Percentiles rank a stretch among this genome's conserved stretches.
phyloP scores from a whole-genome alignment of 1,284 basidiomycete species.

The Ceratorhiza oryzae-sativae region DNA sequence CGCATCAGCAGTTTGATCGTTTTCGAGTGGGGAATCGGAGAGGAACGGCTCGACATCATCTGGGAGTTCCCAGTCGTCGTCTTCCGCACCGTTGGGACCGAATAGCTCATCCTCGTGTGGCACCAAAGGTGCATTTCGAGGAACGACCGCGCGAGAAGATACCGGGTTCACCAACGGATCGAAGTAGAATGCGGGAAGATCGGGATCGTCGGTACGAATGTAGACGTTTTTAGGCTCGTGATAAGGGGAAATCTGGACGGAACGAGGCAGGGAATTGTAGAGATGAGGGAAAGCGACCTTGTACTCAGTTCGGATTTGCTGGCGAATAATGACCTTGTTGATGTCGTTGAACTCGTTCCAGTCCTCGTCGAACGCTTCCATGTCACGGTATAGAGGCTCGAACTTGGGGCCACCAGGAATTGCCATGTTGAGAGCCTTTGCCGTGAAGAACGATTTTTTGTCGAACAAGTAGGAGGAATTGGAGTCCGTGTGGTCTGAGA shows the following conservation, averaged over 20 bases:
- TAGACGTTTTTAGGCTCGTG: conserved; percentile 97
- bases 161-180: conserved; percentile 98
- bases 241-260: conserved; percentile 91
- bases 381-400: conserved; percentile 89
- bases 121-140: conserved; percentile 83
- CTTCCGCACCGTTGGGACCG: conserved; percentile 82
- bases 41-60: conserved; percentile 86
- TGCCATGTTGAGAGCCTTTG: conserved; percentile 97
- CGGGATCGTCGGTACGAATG: conserved; percentile 98
- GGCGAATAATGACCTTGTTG: conserved; percentile 99
- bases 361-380: conserved; percentile 97
- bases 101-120: conserved; percentile 93
- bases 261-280: conserved; percentile 97
- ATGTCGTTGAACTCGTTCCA: conserved; percentile 99
- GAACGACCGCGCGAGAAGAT: conserved; percentile 81
- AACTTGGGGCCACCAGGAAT: conserved; percentile 99
- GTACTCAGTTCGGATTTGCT: conserved; percentile 98
- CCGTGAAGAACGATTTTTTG: conserved; percentile 97
- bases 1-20: conserved; percentile 92
- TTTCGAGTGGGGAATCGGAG: conserved; percentile 81
- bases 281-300: conserved; percentile 99
- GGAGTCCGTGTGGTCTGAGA: conserved; percentile 90
- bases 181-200: conserved; percentile 99
- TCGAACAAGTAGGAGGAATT: conserved; percentile 96
- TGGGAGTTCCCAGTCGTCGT: conserved; percentile 89